Conservation (phyloP, 2,329 filamentous ascomycete genomes). For the Macroventuria anomochaeta region DNA sequence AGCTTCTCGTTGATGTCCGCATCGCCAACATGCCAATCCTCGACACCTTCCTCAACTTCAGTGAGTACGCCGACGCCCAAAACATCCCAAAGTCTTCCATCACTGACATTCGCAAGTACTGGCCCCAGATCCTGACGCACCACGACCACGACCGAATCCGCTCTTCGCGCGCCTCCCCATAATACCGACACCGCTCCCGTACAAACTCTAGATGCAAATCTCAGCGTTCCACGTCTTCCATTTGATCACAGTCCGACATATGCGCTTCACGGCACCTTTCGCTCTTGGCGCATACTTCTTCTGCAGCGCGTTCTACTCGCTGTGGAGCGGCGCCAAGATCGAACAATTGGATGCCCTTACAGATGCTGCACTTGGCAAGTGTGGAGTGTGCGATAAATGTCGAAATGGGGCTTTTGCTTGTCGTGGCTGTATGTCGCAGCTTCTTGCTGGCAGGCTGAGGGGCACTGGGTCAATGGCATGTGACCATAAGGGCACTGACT, state of each 20-base stretch:
- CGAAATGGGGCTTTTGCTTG: neutral
- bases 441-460: neutral
- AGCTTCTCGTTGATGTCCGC: no score
- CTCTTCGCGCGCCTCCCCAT: neutral
- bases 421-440: neutral
- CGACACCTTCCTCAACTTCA: no score
- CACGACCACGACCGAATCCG: neutral
- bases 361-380: neutral
- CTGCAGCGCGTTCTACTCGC: neutral
- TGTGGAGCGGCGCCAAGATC: neutral
- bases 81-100: no score
- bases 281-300: neutral
- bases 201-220: neutral
- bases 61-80: no score
- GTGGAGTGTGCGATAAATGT: neutral
- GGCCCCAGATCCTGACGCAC: no score
- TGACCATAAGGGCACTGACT: neutral
- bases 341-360: neutral
- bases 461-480: neutral
- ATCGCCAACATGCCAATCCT: no score
- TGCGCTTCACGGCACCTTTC: neutral
- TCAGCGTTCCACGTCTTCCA: neutral
- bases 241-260: neutral
- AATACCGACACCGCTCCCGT: neutral
- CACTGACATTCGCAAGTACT: neutral